Percentiles rank a stretch among this genome's conserved stretches.
Evolutionary conservation across 1,284 basidiomycete genomes (phyloP).

Genomic region (Phellinidium pouzarii): DNA sequence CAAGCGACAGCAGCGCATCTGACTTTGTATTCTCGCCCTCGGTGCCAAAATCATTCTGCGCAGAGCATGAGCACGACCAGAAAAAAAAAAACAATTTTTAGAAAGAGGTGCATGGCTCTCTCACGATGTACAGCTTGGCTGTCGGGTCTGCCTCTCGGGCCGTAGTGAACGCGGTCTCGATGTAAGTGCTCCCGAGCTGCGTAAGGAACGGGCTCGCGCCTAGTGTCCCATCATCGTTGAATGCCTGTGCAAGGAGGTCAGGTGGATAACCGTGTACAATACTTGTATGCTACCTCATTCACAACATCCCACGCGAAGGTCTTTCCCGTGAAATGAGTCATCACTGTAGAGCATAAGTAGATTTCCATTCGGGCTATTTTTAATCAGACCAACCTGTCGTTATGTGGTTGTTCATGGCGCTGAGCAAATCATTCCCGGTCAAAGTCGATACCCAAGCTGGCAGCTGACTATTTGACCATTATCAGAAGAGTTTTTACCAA

Average conservation of each 20-base stretch:
- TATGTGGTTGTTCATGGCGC: slow-evolving; percentile 13
- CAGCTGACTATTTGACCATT: slow-evolving; percentile 28
- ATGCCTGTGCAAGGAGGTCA: slow-evolving; percentile 31
- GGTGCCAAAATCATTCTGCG: slow-evolving; percentile 49
- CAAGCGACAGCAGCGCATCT: slow-evolving; percentile 44
- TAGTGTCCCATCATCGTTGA: slow-evolving; percentile 54
- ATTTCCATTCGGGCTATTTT: neutral
- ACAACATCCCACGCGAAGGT: slow-evolving; percentile 42
- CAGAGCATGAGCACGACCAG: neutral
- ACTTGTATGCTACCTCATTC: slow-evolving; percentile 26
- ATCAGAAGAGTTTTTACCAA: neutral
- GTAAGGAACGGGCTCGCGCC: slow-evolving; percentile 41
- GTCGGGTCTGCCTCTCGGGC: slow-evolving; percentile 38
- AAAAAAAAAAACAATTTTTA: neutral
- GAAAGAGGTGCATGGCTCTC: neutral
- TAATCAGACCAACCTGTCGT: slow-evolving; percentile 7
- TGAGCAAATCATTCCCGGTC: slow-evolving; percentile 1
- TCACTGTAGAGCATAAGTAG: slow-evolving; percentile 6
- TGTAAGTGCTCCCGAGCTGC: slow-evolving; percentile 37
- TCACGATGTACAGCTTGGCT: slow-evolving; percentile 27
- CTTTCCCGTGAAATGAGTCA: slow-evolving; percentile 35
- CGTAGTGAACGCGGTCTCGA: slow-evolving; percentile 37
- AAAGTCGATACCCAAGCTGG: slow-evolving; percentile 29
- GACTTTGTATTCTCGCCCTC: slow-evolving; percentile 45
- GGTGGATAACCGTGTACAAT: neutral